Evolutionary conservation across 208 protist species (phyloP).

Genomic region (Wallacemonas sp.): DNA sequence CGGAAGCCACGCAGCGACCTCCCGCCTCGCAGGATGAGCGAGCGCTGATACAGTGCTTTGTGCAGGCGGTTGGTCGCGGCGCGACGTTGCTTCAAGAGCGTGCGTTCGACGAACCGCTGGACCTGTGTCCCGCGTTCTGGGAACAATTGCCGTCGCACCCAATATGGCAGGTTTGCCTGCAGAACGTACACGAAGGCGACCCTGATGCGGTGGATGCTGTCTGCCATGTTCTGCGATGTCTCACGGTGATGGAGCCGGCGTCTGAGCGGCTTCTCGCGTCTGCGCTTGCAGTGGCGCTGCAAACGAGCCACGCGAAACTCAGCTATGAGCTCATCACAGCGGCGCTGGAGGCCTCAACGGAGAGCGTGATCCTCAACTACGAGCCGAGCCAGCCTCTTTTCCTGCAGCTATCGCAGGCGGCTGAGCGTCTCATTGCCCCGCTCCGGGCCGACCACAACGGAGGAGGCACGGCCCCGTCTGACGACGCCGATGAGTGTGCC

Average conservation of each 20-base stretch:
- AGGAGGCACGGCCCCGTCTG: not conserved
- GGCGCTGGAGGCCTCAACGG: slow-evolving; percentile 53
- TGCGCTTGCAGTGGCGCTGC: slow-evolving; percentile 32
- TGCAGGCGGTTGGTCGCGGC: slow-evolving; percentile 27
- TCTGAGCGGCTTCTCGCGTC: slow-evolving; percentile 38
- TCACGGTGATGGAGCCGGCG: slow-evolving; percentile 40
- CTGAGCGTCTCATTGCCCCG: slow-evolving; percentile 33
- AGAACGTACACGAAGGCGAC: not conserved
- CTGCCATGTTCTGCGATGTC: slow-evolving; percentile 48
- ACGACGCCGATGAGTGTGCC: slow-evolving; percentile 19
- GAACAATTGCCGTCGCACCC: slow-evolving; percentile 32
- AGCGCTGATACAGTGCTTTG: slow-evolving; percentile 14
- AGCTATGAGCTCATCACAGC: slow-evolving; percentile 44
- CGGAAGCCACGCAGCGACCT: not conserved
- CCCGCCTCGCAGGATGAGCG: slow-evolving; percentile 10
- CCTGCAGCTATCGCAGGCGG: slow-evolving; percentile 33
- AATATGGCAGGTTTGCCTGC: slow-evolving; percentile 41
- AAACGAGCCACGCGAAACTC: not conserved
- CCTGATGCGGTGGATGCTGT: slow-evolving; percentile 22
- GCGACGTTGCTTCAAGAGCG: slow-evolving; percentile 51
- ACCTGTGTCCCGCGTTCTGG: slow-evolving; percentile 57
- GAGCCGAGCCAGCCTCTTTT: slow-evolving; percentile 36
- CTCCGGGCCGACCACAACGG: slow-evolving; percentile 10
- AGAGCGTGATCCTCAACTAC: slow-evolving; percentile 46
- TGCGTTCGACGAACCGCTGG: slow-evolving; percentile 46